Base-by-base conservation (phyloP, 306 rosid genomes). In the Vigna mungo region DNA sequence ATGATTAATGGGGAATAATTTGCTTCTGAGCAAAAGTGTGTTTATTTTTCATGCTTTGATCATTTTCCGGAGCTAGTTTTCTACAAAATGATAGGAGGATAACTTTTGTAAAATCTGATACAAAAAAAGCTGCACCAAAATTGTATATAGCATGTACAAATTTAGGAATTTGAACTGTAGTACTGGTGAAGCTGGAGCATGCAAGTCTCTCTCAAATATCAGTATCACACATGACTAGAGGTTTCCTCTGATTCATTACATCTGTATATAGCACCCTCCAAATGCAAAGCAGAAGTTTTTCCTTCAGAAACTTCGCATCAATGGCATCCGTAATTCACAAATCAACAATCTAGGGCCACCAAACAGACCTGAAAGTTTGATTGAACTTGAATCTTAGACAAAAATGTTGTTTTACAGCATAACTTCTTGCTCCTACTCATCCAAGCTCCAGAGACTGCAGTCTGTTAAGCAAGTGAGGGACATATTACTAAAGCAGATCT, bases 401-500 rank as follows among this genome's bases (percentile, higher is more conserved):
- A 54, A 46, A 53, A 52, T 78, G 74, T 72, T 43, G 76, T 60
- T 71, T 62, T 47, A 67, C 74, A 47, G 65, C 75, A 23, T 27
- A 72, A 79, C 81, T 78, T 36, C 78, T 68, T 30, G 63, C 80
- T 46, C 52, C 76, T 48, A 54, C 51, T 39, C 3, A 43, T 32
- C 60, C 71, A 37, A 6, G 79, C 41, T 37, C 20, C 46, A 27
- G 73, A 82, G 69, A 51, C 85, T 80, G 87, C 76, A 68, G 53
- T 76, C 85, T 53, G 82, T 76, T 27, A 53, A 72, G 80, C 75
- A 80, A 82, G 86, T 72, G 75, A 82, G 72, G 58, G 37, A 76
- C 34, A 69, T 72, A 53, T 83, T 72, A 74, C 68, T 72, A 75
- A 79, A 66, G 74, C 80, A 23, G 78, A 71, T 77, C 48, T 48